Evolutionary conservation across 208 protist genomes (phyloP).

Genomic region (Polymyxa betae): DNA sequence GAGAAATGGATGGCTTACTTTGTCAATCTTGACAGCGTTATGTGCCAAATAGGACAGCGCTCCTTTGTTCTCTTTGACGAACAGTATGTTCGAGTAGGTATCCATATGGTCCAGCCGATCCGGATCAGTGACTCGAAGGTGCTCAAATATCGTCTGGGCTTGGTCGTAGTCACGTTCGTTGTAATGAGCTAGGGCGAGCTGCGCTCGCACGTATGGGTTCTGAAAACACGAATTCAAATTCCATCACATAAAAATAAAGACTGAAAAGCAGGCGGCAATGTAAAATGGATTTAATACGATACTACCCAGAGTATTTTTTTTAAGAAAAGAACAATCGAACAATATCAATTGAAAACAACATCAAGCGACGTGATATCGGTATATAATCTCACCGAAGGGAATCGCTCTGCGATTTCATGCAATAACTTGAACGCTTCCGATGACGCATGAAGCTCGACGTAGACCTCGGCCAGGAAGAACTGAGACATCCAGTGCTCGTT

Average conservation of each 20-base stretch:
- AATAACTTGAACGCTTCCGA: slow-evolving; percentile 55
- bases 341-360: background rate
- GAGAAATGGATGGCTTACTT: background rate
- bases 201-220: slow-evolving; percentile 75
- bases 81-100: slow-evolving; percentile 95
- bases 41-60: slow-evolving; percentile 82
- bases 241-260: background rate
- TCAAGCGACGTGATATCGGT: background rate
- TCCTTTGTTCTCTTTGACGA: slow-evolving; percentile 76
- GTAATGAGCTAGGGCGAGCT: slow-evolving; percentile 85
- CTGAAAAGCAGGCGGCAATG: too few species aligned
- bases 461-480: slow-evolving; percentile 71
- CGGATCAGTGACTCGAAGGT: slow-evolving; percentile 80
- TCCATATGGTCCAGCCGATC: slow-evolving; percentile 86
- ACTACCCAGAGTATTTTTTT: slow-evolving; percentile 26
- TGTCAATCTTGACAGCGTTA: slow-evolving; percentile 83
- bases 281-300: background rate
- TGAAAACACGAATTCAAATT: background rate
- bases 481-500: slow-evolving; percentile 64
- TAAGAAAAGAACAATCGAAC: slow-evolving; percentile 51
- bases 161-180: slow-evolving; percentile 73
- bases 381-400: slow-evolving; percentile 13
- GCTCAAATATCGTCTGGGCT: slow-evolving; percentile 80
- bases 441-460: slow-evolving; percentile 68
- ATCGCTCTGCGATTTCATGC: slow-evolving; percentile 55